A percentile compares a stretch with the other conserved stretches of the same genome.
Conservation (phyloP, 2,329 filamentous ascomycete species). For the Trichoderma lentiforme region DNA sequence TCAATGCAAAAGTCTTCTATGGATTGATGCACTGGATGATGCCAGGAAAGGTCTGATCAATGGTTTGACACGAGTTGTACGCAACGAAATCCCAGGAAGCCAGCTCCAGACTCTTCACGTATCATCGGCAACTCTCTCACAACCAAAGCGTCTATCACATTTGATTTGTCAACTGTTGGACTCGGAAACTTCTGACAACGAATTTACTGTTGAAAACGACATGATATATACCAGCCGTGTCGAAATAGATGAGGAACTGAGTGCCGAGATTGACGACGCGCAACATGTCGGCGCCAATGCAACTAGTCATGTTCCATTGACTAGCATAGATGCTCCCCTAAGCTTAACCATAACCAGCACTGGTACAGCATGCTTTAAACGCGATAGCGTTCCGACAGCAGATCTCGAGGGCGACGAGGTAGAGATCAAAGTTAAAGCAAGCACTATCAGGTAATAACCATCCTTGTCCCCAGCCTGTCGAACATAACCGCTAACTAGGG, state of each 20-base stretch:
- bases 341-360: not conserved
- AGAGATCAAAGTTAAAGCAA: not conserved
- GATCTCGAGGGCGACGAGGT: not conserved
- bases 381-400: not conserved
- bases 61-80: not conserved
- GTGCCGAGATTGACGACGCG: not conserved
- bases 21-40: not conserved
- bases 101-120: not conserved
- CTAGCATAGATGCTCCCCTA: not conserved
- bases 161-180: not conserved
- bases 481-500: not conserved
- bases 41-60: not conserved
- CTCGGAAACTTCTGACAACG: not conserved
- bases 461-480: not conserved
- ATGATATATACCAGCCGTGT: not conserved
- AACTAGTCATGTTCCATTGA: not conserved
- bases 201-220: not conserved
- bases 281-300: not conserved
- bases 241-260: not conserved
- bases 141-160: not conserved
- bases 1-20: not conserved
- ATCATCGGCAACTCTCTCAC: not conserved
- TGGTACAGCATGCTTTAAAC: not conserved
- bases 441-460: not conserved
- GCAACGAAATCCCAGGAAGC: not conserved